These are phyloP conservation scores for Persicaria maculosa DNA, from an alignment of 148 eudicot genomes.

Conservation along the genomic window DNA sequence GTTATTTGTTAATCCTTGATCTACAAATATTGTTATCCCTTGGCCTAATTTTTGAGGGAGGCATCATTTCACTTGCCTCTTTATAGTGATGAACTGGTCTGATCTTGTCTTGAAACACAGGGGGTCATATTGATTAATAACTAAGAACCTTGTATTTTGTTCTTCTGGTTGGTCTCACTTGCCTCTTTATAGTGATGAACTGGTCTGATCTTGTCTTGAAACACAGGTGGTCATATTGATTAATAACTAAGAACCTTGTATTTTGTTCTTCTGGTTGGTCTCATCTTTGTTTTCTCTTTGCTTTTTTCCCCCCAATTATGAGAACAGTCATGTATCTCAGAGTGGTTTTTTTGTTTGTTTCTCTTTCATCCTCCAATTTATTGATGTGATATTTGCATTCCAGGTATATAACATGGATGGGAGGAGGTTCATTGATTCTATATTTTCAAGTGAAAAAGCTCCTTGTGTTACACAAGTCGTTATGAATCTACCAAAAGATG, in stretches of 20 bases:
- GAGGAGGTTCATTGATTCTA: slow-evolving; percentile 70
- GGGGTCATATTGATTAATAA: background rate
- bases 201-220: background rate
- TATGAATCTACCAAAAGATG: slow-evolving; percentile 90
- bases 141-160: too few species aligned
- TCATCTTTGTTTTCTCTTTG: background rate
- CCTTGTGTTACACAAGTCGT: slow-evolving; percentile 74
- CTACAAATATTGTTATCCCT: background rate
- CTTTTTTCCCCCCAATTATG: background rate
- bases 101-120: background rate
- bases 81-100: background rate
- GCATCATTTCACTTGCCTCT: background rate
- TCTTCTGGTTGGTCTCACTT: background rate
- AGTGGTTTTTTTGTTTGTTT: background rate
- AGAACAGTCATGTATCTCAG: background rate
- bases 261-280: background rate
- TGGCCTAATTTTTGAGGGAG: background rate
- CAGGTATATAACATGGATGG: slow-evolving; percentile 95
- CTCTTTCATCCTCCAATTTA: background rate
- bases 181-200: background rate
- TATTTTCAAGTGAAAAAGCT: slow-evolving; percentile 46
- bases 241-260: background rate
- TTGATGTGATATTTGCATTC: slow-evolving; percentile 17
- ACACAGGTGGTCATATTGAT: background rate
- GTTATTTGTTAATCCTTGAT: background rate